Percentiles rank a stretch among this genome's conserved stretches.
Evolutionary conservation across 2,329 filamentous ascomycete species (phyloP).

Genomic region (Zarea fungicola): DNA sequence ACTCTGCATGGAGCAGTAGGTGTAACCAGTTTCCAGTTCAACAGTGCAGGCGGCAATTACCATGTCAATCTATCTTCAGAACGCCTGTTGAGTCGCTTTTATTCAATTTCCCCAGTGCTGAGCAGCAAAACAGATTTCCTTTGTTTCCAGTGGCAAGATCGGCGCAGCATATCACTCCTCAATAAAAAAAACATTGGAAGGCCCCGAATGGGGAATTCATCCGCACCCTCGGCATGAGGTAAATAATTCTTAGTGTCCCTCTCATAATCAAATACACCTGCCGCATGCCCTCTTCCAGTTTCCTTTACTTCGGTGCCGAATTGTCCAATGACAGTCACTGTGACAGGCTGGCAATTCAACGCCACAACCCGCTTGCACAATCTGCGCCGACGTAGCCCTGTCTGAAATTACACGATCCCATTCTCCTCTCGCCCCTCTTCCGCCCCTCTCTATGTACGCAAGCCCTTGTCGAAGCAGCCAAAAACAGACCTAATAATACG

Average conservation of each 20-base stretch:
- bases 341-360: neutral
- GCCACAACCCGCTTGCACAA: neutral
- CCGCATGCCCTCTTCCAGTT: too few relatives aligned
- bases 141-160: conserved; percentile 3
- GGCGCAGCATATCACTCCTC: neutral
- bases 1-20: too few relatives aligned
- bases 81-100: too few relatives aligned
- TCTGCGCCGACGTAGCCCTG: neutral
- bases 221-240: neutral
- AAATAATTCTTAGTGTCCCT: neutral
- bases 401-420: too few relatives aligned
- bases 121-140: neutral
- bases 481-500: too few relatives aligned
- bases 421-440: too few relatives aligned
- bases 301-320: neutral
- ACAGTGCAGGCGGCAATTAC: too few relatives aligned
- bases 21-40: too few relatives aligned
- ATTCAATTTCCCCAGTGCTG: neutral
- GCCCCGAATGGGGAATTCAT: neutral
- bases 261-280: too few relatives aligned
- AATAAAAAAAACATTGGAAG: neutral
- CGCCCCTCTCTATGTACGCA: too few relatives aligned
- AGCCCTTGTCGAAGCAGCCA: too few relatives aligned
- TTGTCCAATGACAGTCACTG: conserved; percentile 4
- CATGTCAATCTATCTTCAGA: too few relatives aligned